Percentiles rank a stretch among this genome's conserved stretches.
Conservation (phyloP, 768 basidiomycete species). For the Sporobolomyces phaffii region DNA sequence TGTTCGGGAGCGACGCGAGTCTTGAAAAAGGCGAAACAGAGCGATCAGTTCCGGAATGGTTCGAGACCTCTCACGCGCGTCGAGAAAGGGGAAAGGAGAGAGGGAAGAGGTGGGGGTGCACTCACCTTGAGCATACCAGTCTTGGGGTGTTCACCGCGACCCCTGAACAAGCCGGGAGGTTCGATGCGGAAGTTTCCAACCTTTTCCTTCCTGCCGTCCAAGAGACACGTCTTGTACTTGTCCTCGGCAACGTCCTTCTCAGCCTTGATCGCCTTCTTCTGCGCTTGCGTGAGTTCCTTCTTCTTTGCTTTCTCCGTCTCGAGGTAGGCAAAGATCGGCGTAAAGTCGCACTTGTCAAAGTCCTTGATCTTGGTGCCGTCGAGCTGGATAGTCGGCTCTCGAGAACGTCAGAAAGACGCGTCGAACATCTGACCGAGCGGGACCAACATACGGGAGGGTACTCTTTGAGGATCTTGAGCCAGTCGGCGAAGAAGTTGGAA, state of each 20-base stretch:
- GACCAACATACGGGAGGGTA: constrained; percentile 70
- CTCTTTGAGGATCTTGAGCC: constrained; percentile 66
- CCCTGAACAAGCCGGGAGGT: constrained; percentile 96
- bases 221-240: constrained; percentile 74
- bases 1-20: constrained; percentile 86
- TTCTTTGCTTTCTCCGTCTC: constrained; percentile 88
- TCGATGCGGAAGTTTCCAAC: constrained; percentile 97
- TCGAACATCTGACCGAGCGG: not conserved
- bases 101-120: not conserved
- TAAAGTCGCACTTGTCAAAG: constrained; percentile 83
- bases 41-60: too few species aligned
- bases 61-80: too few species aligned
- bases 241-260: constrained; percentile 75
- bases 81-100: too few species aligned
- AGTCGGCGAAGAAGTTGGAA: constrained; percentile 93
- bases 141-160: constrained; percentile 96
- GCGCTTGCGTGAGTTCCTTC: constrained; percentile 72
- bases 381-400: constrained; percentile 48
- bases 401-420: too few species aligned
- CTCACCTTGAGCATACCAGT: constrained; percentile 86
- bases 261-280: constrained; percentile 88
- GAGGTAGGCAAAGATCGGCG: constrained; percentile 86
- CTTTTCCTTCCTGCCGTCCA: constrained; percentile 96
- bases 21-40: constrained; percentile 48
- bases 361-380: constrained; percentile 67